These are phyloP conservation scores for Ilyonectria robusta DNA, from an alignment of 2,329 filamentous ascomycete species.

Conservation along the genomic window DNA sequence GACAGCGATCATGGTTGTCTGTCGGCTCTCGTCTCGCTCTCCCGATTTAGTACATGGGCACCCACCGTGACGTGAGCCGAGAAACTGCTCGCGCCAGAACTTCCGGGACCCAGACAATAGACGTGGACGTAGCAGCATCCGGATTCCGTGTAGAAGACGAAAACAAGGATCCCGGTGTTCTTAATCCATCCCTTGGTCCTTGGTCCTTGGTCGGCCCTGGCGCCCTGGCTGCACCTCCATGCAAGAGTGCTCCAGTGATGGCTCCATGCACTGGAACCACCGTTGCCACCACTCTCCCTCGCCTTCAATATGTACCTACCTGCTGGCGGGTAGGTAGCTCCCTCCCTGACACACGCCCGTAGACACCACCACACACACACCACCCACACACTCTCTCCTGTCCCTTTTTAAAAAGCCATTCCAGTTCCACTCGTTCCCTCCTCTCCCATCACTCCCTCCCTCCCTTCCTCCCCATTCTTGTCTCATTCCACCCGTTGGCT, in stretches of 20 bases:
- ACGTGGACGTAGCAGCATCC: slow-evolving; percentile 22
- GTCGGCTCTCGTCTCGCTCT: slow-evolving; percentile 9
- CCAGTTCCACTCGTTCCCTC: slow-evolving; percentile 38
- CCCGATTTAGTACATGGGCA: slow-evolving; percentile 27
- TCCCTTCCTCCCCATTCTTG: slow-evolving; percentile 38
- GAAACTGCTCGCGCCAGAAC: background rate
- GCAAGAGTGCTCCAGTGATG: slow-evolving; percentile 16
- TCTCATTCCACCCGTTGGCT: slow-evolving; percentile 40
- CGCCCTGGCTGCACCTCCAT: slow-evolving; percentile 1
- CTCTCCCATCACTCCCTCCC: slow-evolving; percentile 36
- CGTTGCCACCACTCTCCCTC: slow-evolving; percentile 16
- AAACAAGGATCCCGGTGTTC: slow-evolving; percentile 6
- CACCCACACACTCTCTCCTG: background rate
- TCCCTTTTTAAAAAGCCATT: slow-evolving; percentile 44
- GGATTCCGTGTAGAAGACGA: slow-evolving; percentile 12
- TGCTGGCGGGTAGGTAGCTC: background rate
- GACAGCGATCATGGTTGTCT: background rate
- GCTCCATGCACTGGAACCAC: slow-evolving; percentile 26
- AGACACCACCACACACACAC: slow-evolving; percentile 8
- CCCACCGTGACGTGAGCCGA: slow-evolving; percentile 30
- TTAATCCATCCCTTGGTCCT: slow-evolving; percentile 7
- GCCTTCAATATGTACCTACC: too few species aligned
- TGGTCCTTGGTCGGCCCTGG: background rate
- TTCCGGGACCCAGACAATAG: slow-evolving; percentile 5
- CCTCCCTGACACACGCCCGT: slow-evolving; percentile 2